Conservation (phyloP, 192 early-diverging fungal species). For the Coemansia sp. region DNA sequence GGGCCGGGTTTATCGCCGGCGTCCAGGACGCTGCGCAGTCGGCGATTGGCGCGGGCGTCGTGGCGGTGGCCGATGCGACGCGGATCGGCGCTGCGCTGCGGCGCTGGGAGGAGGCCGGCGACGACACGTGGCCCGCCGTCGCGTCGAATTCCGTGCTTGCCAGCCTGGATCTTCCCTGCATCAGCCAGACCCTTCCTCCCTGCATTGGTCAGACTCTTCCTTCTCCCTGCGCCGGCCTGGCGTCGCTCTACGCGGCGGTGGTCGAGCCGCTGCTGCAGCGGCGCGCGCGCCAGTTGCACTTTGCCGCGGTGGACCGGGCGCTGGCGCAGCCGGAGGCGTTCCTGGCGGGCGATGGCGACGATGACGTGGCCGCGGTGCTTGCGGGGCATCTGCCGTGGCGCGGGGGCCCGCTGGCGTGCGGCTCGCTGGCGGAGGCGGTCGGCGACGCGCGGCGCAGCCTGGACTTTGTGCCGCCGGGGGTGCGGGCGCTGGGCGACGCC, state of each 20-base stretch:
- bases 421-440: neutral
- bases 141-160: constrained; percentile 11
- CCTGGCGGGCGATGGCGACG: constrained; percentile 5
- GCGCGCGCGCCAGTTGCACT: constrained; percentile 18
- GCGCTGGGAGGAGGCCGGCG: constrained; percentile 12
- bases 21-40: neutral
- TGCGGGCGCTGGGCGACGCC: constrained; percentile 3
- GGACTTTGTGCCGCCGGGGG: constrained; percentile 23
- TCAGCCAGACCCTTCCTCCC: too few species aligned
- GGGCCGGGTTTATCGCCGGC: constrained; percentile 5
- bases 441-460: constrained; percentile 11
- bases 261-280: constrained; percentile 37
- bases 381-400: constrained; percentile 45
- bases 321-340: constrained; percentile 20
- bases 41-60: constrained; percentile 12
- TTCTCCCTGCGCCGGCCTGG: neutral
- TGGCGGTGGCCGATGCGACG: constrained; percentile 24
- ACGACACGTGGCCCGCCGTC: neutral
- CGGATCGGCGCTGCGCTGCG: constrained; percentile 11
- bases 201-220: too few species aligned
- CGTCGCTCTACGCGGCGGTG: constrained; percentile 9
- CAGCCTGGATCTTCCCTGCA: neutral
- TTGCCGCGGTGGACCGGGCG: constrained; percentile 12
- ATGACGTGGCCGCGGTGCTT: constrained; percentile 5
- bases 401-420: neutral